phyloP scores from a whole-genome alignment of 768 basidiomycete genomes.

The Lentinula lateritia region DNA sequence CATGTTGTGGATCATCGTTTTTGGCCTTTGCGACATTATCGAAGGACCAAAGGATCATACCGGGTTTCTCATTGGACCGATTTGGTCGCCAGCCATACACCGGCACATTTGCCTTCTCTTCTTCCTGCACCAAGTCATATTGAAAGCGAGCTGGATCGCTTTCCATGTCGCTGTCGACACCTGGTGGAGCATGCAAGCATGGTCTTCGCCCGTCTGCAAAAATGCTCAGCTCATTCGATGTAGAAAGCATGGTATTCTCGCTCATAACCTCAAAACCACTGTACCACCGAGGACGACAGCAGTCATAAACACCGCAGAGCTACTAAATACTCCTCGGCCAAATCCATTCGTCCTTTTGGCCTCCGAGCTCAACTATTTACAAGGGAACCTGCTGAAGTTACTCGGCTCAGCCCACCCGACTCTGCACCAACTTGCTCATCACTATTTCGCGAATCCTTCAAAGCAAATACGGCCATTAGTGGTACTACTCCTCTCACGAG shows the following conservation, averaged over 20 bases:
- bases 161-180: conserved; percentile 7
- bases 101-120: not conserved
- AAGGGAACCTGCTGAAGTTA: conserved; percentile 65
- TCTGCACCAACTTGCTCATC: conserved; percentile 82
- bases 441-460: conserved; percentile 86
- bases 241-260: conserved; percentile 31
- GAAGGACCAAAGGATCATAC: too few species aligned
- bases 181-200: conserved; percentile 15
- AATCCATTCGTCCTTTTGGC: conserved; percentile 72
- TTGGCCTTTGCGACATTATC: too few species aligned
- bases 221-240: conserved; percentile 19
- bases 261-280: conserved; percentile 24
- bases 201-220: conserved; percentile 6
- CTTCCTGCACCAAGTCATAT: not conserved
- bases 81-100: not conserved
- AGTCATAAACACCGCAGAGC: not conserved
- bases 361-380: conserved; percentile 67
- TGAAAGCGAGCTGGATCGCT: conserved; percentile 7
- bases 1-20: too few species aligned
- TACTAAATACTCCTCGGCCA: conserved; percentile 19
- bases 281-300: not conserved
- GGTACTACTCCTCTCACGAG: conserved; percentile 84
- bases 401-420: conserved; percentile 88
- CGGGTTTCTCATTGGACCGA: conserved; percentile 4
- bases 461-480: conserved; percentile 89